phyloP scores from a whole-genome alignment of 495 filamentous ascomycete genomes.

The Corynascus novoguineensis region DNA sequence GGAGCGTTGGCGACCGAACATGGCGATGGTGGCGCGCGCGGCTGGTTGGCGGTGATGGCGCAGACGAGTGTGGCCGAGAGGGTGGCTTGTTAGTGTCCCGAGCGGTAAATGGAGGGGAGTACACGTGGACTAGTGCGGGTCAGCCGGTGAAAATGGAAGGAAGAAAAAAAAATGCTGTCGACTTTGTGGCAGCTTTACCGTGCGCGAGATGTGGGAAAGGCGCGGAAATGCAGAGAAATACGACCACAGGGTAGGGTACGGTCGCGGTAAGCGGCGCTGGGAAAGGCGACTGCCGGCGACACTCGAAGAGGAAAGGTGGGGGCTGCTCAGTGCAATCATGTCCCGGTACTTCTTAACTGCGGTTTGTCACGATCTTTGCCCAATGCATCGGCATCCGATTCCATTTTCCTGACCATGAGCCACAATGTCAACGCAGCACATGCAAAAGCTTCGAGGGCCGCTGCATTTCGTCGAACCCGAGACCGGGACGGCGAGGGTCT shows the following conservation, averaged over 20 bases:
- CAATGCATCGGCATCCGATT: neutral
- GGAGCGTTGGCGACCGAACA: neutral
- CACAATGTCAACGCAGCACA: neutral
- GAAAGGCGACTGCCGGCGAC: too few species aligned
- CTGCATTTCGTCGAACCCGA: neutral
- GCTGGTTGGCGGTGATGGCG: constrained; percentile 1
- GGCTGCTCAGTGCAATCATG: neutral
- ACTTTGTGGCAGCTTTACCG: neutral
- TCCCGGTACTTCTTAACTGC: neutral
- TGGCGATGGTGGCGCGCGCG: neutral
- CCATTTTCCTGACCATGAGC: neutral
- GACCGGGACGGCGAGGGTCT: neutral
- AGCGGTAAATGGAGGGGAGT: neutral
- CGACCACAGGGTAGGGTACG: too few species aligned
- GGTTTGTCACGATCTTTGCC: neutral
- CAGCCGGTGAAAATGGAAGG: neutral
- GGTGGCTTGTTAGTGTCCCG: too few species aligned
- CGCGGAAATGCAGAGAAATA: neutral
- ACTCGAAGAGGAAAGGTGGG: neutral
- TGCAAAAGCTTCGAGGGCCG: neutral
- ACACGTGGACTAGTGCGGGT: neutral
- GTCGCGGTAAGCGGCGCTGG: too few species aligned
- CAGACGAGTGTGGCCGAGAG: neutral
- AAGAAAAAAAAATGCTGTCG: neutral
- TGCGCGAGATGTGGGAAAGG: neutral